A percentile compares a stretch with the other conserved stretches of the same genome.
phyloP scores from a whole-genome alignment of 2,329 filamentous ascomycete genomes.

The Camptophora hylomeconis region DNA sequence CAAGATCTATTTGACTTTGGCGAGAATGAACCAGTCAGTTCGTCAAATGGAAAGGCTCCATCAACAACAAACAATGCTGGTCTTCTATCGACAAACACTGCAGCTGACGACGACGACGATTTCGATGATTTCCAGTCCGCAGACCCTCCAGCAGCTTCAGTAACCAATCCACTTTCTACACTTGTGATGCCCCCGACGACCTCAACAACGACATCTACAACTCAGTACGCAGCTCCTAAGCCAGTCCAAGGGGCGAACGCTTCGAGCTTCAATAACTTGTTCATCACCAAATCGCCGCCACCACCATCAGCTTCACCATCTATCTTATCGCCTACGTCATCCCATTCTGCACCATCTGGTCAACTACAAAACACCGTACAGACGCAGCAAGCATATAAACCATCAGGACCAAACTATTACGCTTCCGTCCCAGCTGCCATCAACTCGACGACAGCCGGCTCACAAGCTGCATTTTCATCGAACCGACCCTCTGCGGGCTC shows the following conservation, averaged over 20 bases:
- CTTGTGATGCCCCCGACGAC: slow-evolving; percentile 33
- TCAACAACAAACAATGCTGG: slow-evolving; percentile 29
- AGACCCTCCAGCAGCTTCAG: slow-evolving; percentile 39
- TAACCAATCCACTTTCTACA: slow-evolving; percentile 25
- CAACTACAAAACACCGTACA: slow-evolving; percentile 34
- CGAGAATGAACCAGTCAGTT: slow-evolving; percentile 51
- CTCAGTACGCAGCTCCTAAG: slow-evolving; percentile 69
- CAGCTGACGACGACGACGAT: slow-evolving; percentile 65
- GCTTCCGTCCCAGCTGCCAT: slow-evolving; percentile 50
- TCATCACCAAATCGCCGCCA: slow-evolving; percentile 62
- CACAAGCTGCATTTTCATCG: slow-evolving; percentile 20
- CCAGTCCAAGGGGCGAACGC: slow-evolving; percentile 74
- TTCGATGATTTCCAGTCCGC: slow-evolving; percentile 98
- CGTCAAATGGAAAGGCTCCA: slow-evolving; percentile 29
- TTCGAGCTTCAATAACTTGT: slow-evolving; percentile 64
- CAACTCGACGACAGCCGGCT: slow-evolving; percentile 16
- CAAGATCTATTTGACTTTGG: slow-evolving; percentile 81
- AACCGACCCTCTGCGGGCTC: slow-evolving; percentile 22
- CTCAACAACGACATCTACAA: slow-evolving; percentile 35
- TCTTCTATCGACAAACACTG: slow-evolving; percentile 28
- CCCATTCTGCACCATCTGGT: slow-evolving; percentile 28
- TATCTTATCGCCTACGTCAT: slow-evolving; percentile 52
- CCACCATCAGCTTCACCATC: slow-evolving; percentile 29
- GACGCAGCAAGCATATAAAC: slow-evolving; percentile 46
- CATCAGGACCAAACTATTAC: slow-evolving; percentile 84